These are phyloP conservation scores for Petunia axillaris DNA, from an alignment of 257 asterid genomes.

Conservation along the genomic window DNA sequence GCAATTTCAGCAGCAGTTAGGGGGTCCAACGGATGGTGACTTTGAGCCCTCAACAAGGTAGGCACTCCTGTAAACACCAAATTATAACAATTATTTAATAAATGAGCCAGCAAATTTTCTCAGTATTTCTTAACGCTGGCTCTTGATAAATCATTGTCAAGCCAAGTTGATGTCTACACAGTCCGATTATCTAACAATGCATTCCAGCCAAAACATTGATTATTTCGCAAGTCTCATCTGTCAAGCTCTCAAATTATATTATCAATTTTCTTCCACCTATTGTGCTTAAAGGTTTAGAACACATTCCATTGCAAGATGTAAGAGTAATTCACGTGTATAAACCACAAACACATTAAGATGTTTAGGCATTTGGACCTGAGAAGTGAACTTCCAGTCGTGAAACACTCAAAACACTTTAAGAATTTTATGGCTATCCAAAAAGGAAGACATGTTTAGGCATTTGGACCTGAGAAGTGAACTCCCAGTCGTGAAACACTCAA, in stretches of 20 bases:
- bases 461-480: neutral
- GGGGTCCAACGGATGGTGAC: constrained; percentile 39
- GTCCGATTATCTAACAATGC: constrained; percentile 12
- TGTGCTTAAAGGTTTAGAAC: neutral
- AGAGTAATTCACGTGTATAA: neutral
- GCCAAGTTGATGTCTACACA: constrained; percentile 7
- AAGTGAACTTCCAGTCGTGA: constrained; percentile 1
- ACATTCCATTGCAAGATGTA: neutral
- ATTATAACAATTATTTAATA: constrained; percentile 9
- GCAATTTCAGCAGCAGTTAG: constrained; percentile 39
- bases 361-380: neutral
- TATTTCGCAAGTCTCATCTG: constrained; percentile 11
- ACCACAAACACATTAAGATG: neutral
- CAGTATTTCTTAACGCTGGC: neutral
- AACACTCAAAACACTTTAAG: neutral
- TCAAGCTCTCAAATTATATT: neutral
- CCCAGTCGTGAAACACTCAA: neutral
- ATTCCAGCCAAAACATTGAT: neutral
- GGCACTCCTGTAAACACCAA: constrained; percentile 28
- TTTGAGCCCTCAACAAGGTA: constrained; percentile 37
- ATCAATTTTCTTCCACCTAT: too few relatives aligned
- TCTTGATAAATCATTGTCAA: constrained; percentile 4
- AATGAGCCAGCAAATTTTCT: constrained; percentile 10
- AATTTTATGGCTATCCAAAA: too few relatives aligned
- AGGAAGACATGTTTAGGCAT: neutral